Percentiles rank a stretch among this genome's conserved stretches.
These are phyloP conservation scores for Nematocida parisii DNA, from an alignment of 371 early-diverging fungal species.

Conservation along the genomic window DNA sequence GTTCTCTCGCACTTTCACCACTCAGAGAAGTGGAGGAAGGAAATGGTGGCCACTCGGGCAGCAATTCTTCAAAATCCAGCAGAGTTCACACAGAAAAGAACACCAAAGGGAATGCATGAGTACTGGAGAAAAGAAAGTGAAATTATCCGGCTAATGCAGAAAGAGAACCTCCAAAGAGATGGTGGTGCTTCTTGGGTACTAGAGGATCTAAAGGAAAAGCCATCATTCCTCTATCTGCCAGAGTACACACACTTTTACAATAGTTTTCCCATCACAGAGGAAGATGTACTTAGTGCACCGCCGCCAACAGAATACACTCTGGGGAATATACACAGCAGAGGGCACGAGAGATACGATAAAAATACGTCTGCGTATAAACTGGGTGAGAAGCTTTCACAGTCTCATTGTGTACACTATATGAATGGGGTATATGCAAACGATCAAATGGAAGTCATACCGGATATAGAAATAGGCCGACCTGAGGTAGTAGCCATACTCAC, in stretches of 20 bases:
- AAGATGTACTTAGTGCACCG: neutral
- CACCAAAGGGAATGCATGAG: conserved; percentile 25
- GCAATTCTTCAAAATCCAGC: conserved; percentile 46
- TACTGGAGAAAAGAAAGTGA: conserved; percentile 31
- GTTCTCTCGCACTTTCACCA: conserved; percentile 9
- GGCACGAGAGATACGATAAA: neutral
- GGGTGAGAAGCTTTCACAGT: neutral
- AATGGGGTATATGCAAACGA: neutral
- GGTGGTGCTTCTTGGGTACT: neutral
- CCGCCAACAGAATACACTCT: neutral
- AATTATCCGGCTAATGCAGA: neutral
- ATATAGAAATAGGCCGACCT: neutral
- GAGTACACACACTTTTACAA: conserved; percentile 58
- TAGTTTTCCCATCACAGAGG: conserved; percentile 30
- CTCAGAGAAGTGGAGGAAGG: conserved; percentile 47
- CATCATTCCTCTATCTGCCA: neutral
- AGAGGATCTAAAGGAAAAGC: neutral
- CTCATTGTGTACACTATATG: neutral
- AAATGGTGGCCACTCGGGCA: conserved; percentile 15
- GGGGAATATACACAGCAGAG: neutral
- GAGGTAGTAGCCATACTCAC: conserved; percentile 20
- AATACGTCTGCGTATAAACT: neutral
- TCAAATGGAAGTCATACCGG: neutral
- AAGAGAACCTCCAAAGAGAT: neutral
- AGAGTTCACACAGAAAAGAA: conserved; percentile 27